Percentiles rank a stretch among this genome's conserved stretches.
phyloP scores from a whole-genome alignment of 1,284 basidiomycete genomes.

The Erythrobasidium hasegawianum region DNA sequence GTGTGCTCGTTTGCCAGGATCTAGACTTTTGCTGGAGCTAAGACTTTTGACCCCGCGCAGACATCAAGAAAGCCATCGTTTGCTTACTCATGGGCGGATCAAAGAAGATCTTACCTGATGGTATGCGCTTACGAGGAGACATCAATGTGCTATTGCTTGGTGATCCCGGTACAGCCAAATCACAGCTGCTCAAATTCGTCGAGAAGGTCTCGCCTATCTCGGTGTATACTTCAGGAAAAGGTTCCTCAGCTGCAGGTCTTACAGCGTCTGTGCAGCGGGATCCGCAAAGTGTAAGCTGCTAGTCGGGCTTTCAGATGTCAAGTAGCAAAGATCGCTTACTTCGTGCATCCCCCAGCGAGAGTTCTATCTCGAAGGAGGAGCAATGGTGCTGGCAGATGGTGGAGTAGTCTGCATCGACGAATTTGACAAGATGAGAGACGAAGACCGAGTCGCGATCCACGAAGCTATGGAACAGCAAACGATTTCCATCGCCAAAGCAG shows the following conservation, averaged over 20 bases:
- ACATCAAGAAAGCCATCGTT: slow-evolving; percentile 97
- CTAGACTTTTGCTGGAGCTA: slow-evolving; percentile 5
- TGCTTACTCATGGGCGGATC: slow-evolving; percentile 95
- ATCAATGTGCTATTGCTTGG: slow-evolving; percentile 95
- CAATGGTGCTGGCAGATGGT: slow-evolving; percentile 98
- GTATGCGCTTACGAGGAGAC: slow-evolving; percentile 94
- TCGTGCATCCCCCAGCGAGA: slow-evolving; percentile 65
- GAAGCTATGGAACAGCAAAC: slow-evolving; percentile 99
- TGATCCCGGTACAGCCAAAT: slow-evolving; percentile 97
- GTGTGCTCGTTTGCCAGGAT: slow-evolving; percentile 53
- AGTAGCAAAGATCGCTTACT: background rate
- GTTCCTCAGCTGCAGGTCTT: slow-evolving; percentile 93
- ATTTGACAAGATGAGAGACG: slow-evolving; percentile 99
- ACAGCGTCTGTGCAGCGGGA: slow-evolving; percentile 98
- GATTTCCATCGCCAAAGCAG: slow-evolving; percentile 98
- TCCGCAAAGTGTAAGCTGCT: slow-evolving; percentile 66
- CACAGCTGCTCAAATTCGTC: slow-evolving; percentile 95
- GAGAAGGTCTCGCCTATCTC: slow-evolving; percentile 98
- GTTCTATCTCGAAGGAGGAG: slow-evolving; percentile 97
- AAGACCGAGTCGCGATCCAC: slow-evolving; percentile 97
- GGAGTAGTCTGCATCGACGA: slow-evolving; percentile 99
- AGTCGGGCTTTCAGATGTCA: background rate
- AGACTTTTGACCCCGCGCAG: slow-evolving; percentile 55
- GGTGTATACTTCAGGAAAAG: slow-evolving; percentile 97
- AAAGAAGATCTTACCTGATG: slow-evolving; percentile 96